Percentiles rank a stretch among this genome's conserved stretches.
Evolutionary conservation across 176 grass and related monocot species (phyloP).

Genomic region (Aegilops tauschii): DNA sequence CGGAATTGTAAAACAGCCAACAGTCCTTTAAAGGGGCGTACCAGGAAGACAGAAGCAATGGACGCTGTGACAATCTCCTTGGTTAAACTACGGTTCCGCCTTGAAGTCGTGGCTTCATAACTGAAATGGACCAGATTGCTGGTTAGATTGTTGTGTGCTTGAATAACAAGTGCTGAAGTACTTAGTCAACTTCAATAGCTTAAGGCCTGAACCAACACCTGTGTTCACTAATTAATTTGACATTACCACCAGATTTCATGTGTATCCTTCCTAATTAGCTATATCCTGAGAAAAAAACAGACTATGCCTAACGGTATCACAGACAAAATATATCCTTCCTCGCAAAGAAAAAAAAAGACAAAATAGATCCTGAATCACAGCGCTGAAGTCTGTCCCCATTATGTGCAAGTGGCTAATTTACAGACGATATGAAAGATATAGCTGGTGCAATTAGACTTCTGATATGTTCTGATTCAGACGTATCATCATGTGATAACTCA

Average conservation of each 20-base stretch:
- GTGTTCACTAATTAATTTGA: neutral
- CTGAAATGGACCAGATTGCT: constrained; percentile 39
- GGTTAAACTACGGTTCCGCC: constrained; percentile 64
- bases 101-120: constrained; percentile 89
- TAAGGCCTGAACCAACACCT: neutral
- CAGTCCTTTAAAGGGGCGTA: neutral
- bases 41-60: constrained; percentile 77
- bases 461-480: neutral
- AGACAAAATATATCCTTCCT: neutral
- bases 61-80: constrained; percentile 69
- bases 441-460: neutral
- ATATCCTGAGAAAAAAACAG: neutral
- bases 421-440: neutral
- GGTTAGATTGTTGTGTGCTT: neutral
- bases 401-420: neutral
- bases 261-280: neutral
- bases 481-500: neutral
- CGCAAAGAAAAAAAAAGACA: neutral
- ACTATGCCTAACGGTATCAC: neutral
- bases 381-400: neutral
- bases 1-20: neutral
- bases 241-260: neutral
- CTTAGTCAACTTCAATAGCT: neutral
- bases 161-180: neutral
- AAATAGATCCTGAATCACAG: neutral